phyloP scores from a whole-genome alignment of 345 rosid genomes.

The Hypericum perforatum region DNA sequence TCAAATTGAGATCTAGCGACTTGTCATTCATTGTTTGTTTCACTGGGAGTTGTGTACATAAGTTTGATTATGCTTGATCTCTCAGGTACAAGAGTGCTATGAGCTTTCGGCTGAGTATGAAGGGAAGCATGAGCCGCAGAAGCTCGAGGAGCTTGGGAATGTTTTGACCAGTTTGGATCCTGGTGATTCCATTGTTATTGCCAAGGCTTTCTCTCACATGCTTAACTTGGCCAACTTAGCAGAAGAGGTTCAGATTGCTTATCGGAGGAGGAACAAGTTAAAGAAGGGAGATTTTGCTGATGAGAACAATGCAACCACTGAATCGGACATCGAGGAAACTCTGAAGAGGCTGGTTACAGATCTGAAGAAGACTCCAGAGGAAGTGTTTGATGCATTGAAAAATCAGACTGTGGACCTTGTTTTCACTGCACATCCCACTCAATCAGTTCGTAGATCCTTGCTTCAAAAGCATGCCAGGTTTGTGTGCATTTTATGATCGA shows the following conservation, averaged over 20 bases:
- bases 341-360: slow-evolving; percentile 16
- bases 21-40: not conserved
- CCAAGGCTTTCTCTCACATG: slow-evolving; percentile 24
- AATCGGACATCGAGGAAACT: slow-evolving; percentile 27
- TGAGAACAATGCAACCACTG: slow-evolving; percentile 24
- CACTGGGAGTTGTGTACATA: not conserved
- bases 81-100: slow-evolving; percentile 26
- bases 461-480: slow-evolving; percentile 1
- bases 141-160: slow-evolving; percentile 24
- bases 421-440: slow-evolving; percentile 30
- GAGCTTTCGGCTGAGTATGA: slow-evolving; percentile 29
- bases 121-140: slow-evolving; percentile 19
- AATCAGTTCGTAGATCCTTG: slow-evolving; percentile 22
- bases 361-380: slow-evolving; percentile 21
- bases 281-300: slow-evolving; percentile 29
- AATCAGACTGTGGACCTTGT: slow-evolving; percentile 27
- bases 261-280: slow-evolving; percentile 20
- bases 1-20: no score
- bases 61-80: not conserved
- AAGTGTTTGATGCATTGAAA: slow-evolving; percentile 23
- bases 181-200: slow-evolving; percentile 25
- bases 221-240: slow-evolving; percentile 29
- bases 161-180: slow-evolving; percentile 27
- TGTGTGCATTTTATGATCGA: not conserved
- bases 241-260: slow-evolving; percentile 27